Evolutionary conservation across 2,329 filamentous ascomycete species (phyloP), one percentile per base, ranked within the genome.

Genomic region (Peltaster fructicola): DNA sequence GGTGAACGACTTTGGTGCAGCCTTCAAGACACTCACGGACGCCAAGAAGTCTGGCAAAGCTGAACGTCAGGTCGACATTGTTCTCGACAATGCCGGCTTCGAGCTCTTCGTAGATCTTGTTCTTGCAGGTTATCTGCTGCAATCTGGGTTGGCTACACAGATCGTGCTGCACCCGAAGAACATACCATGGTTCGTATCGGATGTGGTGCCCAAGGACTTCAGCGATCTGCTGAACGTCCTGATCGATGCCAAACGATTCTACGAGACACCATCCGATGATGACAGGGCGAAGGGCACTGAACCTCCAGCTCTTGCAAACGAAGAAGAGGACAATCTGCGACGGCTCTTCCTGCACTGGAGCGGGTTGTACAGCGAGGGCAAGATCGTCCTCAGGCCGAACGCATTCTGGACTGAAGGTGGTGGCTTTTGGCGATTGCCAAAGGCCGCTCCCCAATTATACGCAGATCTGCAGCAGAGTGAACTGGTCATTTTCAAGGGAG

Each of bases 161-260:
- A 64, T 98, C 8, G 72, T 95, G 11, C 65, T 98, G 7, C 84
- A 92, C 44, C 84, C 88, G 25, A 98, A 98, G 56, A 74, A 72
- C 12, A 84, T 98, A 30, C 88, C 88, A 1, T 98, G 88, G 88
- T 98, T 95, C 47, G 88, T 98, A 23, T 93, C 82, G 1, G 88
- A 98, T 43, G 88, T 95, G 3, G 54, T 92, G 7, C 84, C 85
- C 0, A 63, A 59, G 19, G 88, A 98, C 53, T 93, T 95, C 40
- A 63, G 61, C 1, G 71, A 74, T n/a, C 65, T 95, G 3, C 67
- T 98, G 25, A 71, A 67, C 34, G 79, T 76, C 4, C 64, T 98
- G n/a, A 68, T 73, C 5, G 65, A 72, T 38, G 79, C 88, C 1
- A 70, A 74, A 38, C 42, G 53, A 7, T 92, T 95, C 52, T 95